Percentiles rank a stretch among this genome's conserved stretches.
Evolutionary conservation across 1,284 basidiomycete species (phyloP).

Genomic region (Inonotus hispidus): DNA sequence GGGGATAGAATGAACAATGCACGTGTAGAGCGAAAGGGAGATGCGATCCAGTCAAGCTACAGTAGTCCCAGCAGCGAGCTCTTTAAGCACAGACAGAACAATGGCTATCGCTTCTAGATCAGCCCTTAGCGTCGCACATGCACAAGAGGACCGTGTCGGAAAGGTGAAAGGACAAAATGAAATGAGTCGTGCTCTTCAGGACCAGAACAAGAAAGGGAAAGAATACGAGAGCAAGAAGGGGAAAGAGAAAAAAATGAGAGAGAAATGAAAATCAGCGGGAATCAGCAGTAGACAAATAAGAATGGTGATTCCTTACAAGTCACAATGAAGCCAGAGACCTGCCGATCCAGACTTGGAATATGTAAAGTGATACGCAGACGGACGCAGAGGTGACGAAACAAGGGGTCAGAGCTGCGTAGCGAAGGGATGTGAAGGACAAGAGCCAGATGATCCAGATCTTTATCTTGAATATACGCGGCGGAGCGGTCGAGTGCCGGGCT

Average conservation of each 20-base stretch:
- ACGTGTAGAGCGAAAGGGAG: not conserved
- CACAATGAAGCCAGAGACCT: not conserved
- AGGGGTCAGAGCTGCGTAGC: not conserved
- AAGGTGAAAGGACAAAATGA: not conserved
- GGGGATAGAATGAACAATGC: not conserved
- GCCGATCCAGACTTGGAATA: not conserved
- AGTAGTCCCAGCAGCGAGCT: not conserved
- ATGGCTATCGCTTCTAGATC: conserved; percentile 4
- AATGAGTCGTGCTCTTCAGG: not conserved
- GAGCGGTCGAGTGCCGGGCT: not conserved
- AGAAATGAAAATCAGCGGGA: not conserved
- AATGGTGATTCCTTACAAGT: not conserved
- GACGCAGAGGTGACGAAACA: not conserved
- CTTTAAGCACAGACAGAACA: not conserved
- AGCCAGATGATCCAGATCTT: not conserved
- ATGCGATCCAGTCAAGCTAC: not conserved
- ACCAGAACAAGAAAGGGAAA: not conserved
- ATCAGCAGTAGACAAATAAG: conserved; percentile 7
- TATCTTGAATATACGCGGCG: conserved; percentile 1
- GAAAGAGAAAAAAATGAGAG: not conserved
- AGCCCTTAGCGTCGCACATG: not conserved
- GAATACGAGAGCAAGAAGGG: conserved; percentile 1
- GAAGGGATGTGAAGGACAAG: not conserved
- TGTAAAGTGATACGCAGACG: conserved; percentile 1
- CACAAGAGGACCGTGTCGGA: not conserved